These are phyloP conservation scores for Zygnema circumcarinatum DNA, from an alignment of 139 green algal genomes.

Conservation along the genomic window DNA sequence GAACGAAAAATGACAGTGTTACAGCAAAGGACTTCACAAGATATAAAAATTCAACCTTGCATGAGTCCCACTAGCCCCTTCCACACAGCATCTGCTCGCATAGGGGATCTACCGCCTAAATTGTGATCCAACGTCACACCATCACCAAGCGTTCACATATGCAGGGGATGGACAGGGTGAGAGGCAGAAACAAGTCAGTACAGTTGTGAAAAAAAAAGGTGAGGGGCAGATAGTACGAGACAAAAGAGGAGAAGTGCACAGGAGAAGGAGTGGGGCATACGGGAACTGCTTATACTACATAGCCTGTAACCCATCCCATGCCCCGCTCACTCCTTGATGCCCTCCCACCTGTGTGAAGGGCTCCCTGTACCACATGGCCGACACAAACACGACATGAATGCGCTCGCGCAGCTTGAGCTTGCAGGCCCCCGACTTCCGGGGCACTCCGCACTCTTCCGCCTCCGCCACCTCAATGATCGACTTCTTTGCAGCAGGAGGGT, in stretches of 20 bases:
- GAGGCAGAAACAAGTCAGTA: too few species aligned
- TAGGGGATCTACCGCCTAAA: too few species aligned
- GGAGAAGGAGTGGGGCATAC: not conserved
- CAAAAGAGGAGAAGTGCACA: not conserved
- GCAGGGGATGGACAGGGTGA: too few species aligned
- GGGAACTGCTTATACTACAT: not conserved
- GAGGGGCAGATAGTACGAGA: not conserved
- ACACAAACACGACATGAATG: slow-evolving; percentile 46
- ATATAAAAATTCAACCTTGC: too few species aligned
- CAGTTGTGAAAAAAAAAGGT: slow-evolving; percentile 1
- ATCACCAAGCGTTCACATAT: too few species aligned
- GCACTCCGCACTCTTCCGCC: slow-evolving; percentile 11
- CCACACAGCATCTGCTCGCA: too few species aligned
- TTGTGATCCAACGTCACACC: too few species aligned
- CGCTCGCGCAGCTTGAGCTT: slow-evolving; percentile 7
- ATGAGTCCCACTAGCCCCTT: too few species aligned
- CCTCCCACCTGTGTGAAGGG: slow-evolving; percentile 19
- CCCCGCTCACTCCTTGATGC: not conserved
- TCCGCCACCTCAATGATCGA: slow-evolving; percentile 22
- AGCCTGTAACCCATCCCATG: not conserved
- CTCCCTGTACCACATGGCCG: slow-evolving; percentile 43
- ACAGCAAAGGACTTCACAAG: too few species aligned
- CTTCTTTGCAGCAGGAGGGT: too few species aligned
- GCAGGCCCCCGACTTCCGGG: slow-evolving; percentile 15
- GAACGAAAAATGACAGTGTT: too few species aligned